phyloP scores from a whole-genome alignment of 148 eudicot species.

The Silene conica region DNA sequence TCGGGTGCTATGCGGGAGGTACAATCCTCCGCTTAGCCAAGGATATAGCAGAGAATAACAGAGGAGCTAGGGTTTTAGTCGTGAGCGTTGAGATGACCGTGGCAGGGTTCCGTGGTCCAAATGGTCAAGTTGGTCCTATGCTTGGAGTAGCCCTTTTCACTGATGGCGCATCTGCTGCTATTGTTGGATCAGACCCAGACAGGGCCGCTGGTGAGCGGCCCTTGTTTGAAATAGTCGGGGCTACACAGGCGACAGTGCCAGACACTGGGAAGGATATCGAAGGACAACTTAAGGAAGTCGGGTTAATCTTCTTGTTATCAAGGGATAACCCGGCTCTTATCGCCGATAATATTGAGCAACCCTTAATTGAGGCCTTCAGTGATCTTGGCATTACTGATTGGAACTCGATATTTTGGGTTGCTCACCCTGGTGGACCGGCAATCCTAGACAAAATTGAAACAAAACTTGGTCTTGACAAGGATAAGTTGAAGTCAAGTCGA shows the following conservation, averaged over 20 bases:
- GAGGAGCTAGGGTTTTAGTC: slow-evolving; percentile 33
- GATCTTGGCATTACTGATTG: slow-evolving; percentile 1
- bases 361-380: slow-evolving; percentile 2
- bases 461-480: slow-evolving; percentile 6
- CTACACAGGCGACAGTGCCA: background rate
- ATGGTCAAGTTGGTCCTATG: background rate
- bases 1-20: slow-evolving; percentile 23
- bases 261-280: background rate
- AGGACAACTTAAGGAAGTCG: background rate
- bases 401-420: slow-evolving; percentile 17
- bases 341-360: background rate
- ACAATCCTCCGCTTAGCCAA: slow-evolving; percentile 41
- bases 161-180: background rate
- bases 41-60: slow-evolving; percentile 41
- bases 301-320: background rate
- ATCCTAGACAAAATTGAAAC: slow-evolving; percentile 22
- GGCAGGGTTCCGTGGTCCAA: slow-evolving; percentile 16
- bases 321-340: slow-evolving; percentile 3
- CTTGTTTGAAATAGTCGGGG: background rate
- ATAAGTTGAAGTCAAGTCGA: background rate
- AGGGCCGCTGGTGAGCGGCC: slow-evolving; percentile 8
- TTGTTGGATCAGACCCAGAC: slow-evolving; percentile 10
- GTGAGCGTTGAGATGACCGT: slow-evolving; percentile 41
- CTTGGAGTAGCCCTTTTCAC: slow-evolving; percentile 6
- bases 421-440: slow-evolving; percentile 17